Evolutionary conservation across 2,329 filamentous ascomycete genomes (phyloP).

Genomic region (Diplocarpon rosae): DNA sequence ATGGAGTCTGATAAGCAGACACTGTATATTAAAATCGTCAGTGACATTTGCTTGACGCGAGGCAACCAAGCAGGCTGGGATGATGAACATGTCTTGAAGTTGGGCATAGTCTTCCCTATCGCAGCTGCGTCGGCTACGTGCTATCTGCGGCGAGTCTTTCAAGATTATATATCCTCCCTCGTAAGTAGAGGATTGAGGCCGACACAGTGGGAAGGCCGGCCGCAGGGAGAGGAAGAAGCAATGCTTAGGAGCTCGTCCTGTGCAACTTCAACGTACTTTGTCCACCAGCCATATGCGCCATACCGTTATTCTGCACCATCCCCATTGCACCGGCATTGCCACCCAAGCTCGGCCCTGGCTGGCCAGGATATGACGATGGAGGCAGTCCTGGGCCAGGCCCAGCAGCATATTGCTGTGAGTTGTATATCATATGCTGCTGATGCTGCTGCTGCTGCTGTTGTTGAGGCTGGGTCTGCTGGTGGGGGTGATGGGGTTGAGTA

Average conservation of each 20-base stretch:
- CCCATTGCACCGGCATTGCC: constrained; percentile 28
- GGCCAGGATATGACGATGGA: constrained; percentile 19
- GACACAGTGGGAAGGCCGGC: neutral
- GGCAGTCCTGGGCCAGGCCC: constrained; percentile 14
- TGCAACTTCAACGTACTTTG: constrained; percentile 24
- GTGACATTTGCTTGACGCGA: constrained; percentile 17
- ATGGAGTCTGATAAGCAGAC: constrained; percentile 45
- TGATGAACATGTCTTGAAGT: constrained; percentile 11
- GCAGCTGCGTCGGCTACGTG: constrained; percentile 9
- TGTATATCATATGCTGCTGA: constrained; percentile 45
- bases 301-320: constrained; percentile 45
- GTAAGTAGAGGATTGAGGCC: neutral
- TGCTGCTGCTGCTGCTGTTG: constrained; percentile 19
- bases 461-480: constrained; percentile 15
- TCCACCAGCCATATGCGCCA: constrained; percentile 26
- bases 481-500: constrained; percentile 8
- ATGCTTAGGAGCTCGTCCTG: constrained; percentile 5
- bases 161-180: neutral
- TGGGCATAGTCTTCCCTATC: constrained; percentile 11
- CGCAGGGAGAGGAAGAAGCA: neutral
- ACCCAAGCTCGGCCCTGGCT: constrained; percentile 21
- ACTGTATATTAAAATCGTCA: constrained; percentile 32
- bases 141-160: constrained; percentile 3
- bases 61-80: constrained; percentile 10
- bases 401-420: constrained; percentile 27